A percentile compares a stretch with the other conserved stretches of the same genome.
phyloP scores from a whole-genome alignment of 371 early-diverging fungal genomes.

The Saksenaea oblongispora region DNA sequence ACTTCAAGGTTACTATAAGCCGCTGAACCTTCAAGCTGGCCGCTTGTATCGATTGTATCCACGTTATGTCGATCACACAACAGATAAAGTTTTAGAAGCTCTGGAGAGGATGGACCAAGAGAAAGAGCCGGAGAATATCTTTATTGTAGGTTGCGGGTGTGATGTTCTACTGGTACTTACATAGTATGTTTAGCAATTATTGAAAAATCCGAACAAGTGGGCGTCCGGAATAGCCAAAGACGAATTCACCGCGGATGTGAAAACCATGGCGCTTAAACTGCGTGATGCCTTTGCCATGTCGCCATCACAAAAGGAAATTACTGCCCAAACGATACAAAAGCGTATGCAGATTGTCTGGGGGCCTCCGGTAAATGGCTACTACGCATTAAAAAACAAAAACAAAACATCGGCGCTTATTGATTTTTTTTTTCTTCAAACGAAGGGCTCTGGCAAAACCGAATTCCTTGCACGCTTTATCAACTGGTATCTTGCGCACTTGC shows the following conservation, averaged over 20 bases:
- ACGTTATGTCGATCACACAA: slow-evolving; percentile 35
- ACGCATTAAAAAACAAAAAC: no score
- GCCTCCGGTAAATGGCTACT: slow-evolving; percentile 51
- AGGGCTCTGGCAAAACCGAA: slow-evolving; percentile 67
- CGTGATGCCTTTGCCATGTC: slow-evolving; percentile 54
- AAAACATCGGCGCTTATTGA: no score
- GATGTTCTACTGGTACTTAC: neutral
- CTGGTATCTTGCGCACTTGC: slow-evolving; percentile 41
- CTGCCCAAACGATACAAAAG: slow-evolving; percentile 32
- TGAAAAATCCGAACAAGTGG: slow-evolving; percentile 34
- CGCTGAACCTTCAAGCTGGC: neutral
- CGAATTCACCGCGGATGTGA: slow-evolving; percentile 13
- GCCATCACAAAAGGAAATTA: slow-evolving; percentile 52
- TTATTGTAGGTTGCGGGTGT: slow-evolving; percentile 13
- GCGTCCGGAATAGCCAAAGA: slow-evolving; percentile 4
- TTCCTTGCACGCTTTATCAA: slow-evolving; percentile 53
- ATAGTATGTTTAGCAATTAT: slow-evolving; percentile 11
- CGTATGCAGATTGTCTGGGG: slow-evolving; percentile 62
- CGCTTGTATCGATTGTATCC: slow-evolving; percentile 26
- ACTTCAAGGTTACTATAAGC: slow-evolving; percentile 14
- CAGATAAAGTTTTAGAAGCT: slow-evolving; percentile 22
- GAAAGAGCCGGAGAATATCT: slow-evolving; percentile 7
- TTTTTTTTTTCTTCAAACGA: neutral
- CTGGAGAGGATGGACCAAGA: slow-evolving; percentile 19
- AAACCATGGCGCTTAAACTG: slow-evolving; percentile 29